phyloP scores from a whole-genome alignment of 306 rosid genomes.

The Ziziphus jujuba region DNA sequence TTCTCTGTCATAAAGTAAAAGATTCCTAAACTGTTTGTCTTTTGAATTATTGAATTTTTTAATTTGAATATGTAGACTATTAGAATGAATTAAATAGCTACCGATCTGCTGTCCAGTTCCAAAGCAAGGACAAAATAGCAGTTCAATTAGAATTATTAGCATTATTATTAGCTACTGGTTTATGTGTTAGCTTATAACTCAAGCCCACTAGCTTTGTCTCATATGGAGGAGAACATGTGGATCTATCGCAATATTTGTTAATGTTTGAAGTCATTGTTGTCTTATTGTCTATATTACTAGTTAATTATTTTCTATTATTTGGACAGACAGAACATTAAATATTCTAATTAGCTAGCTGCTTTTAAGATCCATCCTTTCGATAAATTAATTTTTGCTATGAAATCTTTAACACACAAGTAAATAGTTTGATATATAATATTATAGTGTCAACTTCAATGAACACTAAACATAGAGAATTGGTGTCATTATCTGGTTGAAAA shows the following conservation, averaged over 20 bases:
- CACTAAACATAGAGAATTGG: conserved; percentile 18
- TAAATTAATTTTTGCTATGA: neutral
- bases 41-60: too few species aligned
- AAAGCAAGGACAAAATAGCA: too few species aligned
- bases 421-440: neutral
- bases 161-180: too few species aligned
- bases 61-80: too few species aligned
- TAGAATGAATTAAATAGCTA: too few species aligned
- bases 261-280: conserved; percentile 15
- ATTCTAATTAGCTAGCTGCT: neutral
- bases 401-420: neutral
- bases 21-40: too few species aligned
- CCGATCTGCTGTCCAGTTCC: too few species aligned
- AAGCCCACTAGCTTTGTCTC: conserved; percentile 4
- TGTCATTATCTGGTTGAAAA: conserved; percentile 26
- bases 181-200: too few species aligned
- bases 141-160: too few species aligned
- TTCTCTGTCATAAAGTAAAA: too few species aligned
- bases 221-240: neutral
- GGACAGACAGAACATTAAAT: conserved; percentile 9
- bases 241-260: conserved; percentile 14
- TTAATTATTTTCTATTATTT: neutral
- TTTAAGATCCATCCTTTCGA: neutral
- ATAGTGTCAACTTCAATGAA: conserved; percentile 24
- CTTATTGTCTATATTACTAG: conserved; percentile 12